Conservation (phyloP, 148 eudicot species). For the Diospyros kaki region DNA sequence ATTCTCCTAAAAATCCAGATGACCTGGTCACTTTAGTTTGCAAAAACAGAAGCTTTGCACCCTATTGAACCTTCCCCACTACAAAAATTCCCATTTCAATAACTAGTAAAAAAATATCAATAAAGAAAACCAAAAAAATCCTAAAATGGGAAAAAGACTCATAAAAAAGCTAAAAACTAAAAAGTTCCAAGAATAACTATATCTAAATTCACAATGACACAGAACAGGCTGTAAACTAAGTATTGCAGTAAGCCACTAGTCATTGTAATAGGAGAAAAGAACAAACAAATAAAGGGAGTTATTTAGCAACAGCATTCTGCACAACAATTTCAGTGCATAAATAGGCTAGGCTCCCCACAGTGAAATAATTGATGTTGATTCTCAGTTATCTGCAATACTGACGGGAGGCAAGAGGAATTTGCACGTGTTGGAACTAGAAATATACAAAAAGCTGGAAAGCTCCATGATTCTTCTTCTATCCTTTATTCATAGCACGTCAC, state of each 20-base stretch:
- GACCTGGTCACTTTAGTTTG: too few species aligned
- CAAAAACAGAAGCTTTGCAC: too few species aligned
- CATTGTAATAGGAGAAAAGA: neutral
- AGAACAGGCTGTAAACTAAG: constrained; percentile 8
- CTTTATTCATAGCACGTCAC: neutral
- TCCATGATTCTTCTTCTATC: neutral
- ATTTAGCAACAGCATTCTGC: neutral
- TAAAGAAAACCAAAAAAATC: too few species aligned
- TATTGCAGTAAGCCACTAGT: constrained; percentile 9
- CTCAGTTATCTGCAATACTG: constrained; percentile 18
- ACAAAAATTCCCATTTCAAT: too few species aligned
- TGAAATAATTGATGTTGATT: constrained; percentile 6
- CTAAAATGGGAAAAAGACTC: neutral
- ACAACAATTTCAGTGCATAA: too few species aligned
- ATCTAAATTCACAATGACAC: constrained; percentile 9
- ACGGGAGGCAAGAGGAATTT: constrained; percentile 15
- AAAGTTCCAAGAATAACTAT: constrained; percentile 8
- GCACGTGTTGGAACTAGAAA: constrained; percentile 1
- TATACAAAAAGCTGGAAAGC: constrained; percentile 2
- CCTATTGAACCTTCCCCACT: too few species aligned
- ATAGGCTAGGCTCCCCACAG: neutral
- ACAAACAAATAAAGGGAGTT: neutral
- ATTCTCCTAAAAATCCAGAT: too few species aligned
- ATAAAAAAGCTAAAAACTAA: constrained; percentile 5
- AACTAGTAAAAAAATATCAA: too few species aligned